Conservation (phyloP, 306 rosid genomes). For the Malus fusca region DNA sequence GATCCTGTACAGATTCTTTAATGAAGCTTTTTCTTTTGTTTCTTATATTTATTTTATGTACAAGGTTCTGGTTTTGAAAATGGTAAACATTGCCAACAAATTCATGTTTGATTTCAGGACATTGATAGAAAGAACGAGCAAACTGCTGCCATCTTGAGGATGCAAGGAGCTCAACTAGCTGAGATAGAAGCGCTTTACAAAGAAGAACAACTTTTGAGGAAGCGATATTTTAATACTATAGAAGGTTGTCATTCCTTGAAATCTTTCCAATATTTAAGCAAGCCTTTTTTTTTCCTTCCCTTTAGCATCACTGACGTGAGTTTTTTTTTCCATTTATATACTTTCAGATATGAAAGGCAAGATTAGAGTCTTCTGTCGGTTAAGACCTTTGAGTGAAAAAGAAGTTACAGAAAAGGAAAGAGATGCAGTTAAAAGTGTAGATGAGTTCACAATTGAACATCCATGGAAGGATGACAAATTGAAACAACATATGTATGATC, state of each 20-base stretch:
- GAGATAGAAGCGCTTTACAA: constrained; percentile 84
- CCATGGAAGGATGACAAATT: constrained; percentile 78
- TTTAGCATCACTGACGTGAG: neutral
- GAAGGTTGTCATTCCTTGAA: constrained; percentile 50
- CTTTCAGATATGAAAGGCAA: constrained; percentile 97
- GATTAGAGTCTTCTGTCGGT: constrained; percentile 85
- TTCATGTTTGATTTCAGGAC: constrained; percentile 45
- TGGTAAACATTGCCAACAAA: neutral
- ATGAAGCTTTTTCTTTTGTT: neutral
- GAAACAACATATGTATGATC: constrained; percentile 79
- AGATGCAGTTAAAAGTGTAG: constrained; percentile 34
- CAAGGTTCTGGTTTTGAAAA: neutral
- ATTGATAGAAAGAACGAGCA: constrained; percentile 95
- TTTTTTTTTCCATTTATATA: neutral
- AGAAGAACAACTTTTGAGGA: constrained; percentile 86
- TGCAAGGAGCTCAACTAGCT: constrained; percentile 92
- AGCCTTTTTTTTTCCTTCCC: neutral
- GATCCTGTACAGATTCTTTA: neutral
- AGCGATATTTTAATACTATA: constrained; percentile 85
- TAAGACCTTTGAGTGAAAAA: constrained; percentile 71
- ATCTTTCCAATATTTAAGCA: neutral
- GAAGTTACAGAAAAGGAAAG: constrained; percentile 56
- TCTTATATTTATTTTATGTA: neutral
- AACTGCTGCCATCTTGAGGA: constrained; percentile 77
- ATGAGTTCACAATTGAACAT: constrained; percentile 91